Percentiles rank a stretch among this genome's conserved stretches.
phyloP scores from a whole-genome alignment of 371 early-diverging fungal genomes.

The Chytridium lagenaria region DNA sequence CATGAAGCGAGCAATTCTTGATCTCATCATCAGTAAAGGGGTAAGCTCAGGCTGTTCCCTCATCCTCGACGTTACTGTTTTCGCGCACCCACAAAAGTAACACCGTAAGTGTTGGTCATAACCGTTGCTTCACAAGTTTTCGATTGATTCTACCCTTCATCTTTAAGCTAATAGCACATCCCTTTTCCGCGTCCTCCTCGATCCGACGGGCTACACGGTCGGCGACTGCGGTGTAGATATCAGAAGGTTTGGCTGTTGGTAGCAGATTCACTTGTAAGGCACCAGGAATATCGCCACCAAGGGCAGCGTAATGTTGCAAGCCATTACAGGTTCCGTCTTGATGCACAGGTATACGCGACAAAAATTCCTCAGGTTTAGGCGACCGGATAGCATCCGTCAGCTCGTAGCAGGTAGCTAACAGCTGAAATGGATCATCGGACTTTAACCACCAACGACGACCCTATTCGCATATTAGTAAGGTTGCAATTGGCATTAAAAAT shows the following conservation, averaged over 20 bases:
- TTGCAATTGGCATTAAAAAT: conserved; percentile 80
- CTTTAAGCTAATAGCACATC: conserved; percentile 46
- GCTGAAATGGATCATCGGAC: conserved; percentile 94
- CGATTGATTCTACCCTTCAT: conserved; percentile 71
- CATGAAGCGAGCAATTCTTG: conserved; percentile 59
- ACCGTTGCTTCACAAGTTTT: conserved; percentile 98
- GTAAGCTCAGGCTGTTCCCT: conserved; percentile 38
- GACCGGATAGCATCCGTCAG: conserved; percentile 77
- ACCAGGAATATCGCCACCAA: conserved; percentile 93
- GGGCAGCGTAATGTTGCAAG: conserved; percentile 97
- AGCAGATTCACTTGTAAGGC: conserved; percentile 92
- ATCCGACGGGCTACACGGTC: conserved; percentile 74
- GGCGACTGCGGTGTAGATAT: conserved; percentile 94
- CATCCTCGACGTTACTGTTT: conserved; percentile 86
- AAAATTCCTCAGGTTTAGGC: conserved; percentile 72
- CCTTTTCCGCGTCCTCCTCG: conserved; percentile 60
- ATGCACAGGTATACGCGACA: conserved; percentile 87
- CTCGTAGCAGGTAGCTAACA: conserved; percentile 90
- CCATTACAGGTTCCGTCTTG: conserved; percentile 99
- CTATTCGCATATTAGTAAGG: conserved; percentile 65
- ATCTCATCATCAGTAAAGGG: conserved; percentile 51
- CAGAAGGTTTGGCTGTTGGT: conserved; percentile 86
- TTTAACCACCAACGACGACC: conserved; percentile 91
- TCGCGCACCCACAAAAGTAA: conserved; percentile 94
- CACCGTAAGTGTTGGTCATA: conserved; percentile 99